A percentile compares a stretch with the other conserved stretches of the same genome.
Conservation (phyloP, 148 eudicot genomes). For the Pouteria glomerata region DNA sequence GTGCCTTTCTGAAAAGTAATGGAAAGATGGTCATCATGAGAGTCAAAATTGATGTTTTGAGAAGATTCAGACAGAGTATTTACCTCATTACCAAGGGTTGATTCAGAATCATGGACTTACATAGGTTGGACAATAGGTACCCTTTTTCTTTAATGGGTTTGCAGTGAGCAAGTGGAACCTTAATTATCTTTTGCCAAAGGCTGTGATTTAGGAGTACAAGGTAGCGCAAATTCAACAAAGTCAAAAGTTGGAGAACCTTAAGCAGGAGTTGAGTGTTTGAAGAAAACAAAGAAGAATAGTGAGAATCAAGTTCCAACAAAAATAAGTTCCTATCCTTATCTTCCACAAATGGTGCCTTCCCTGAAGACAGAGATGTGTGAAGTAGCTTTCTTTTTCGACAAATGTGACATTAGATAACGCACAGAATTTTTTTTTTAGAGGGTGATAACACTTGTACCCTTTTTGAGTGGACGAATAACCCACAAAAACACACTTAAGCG, state of each 20-base stretch:
- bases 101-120: not conserved
- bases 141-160: not conserved
- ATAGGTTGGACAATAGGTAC: not conserved
- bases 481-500: too few relatives aligned
- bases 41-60: too few relatives aligned
- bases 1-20: not conserved
- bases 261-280: too few relatives aligned
- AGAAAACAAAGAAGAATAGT: too few relatives aligned
- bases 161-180: not conserved
- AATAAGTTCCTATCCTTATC: not conserved
- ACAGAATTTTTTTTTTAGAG: not conserved
- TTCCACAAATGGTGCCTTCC: not conserved
- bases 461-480: too few relatives aligned
- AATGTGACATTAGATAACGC: not conserved
- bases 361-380: not conserved
- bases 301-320: slow-evolving; percentile 1
- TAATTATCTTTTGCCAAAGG: too few relatives aligned
- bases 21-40: not conserved
- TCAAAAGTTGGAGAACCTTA: too few relatives aligned
- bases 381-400: too few relatives aligned
- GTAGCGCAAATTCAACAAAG: too few relatives aligned
- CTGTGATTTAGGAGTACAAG: not conserved
- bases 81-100: too few relatives aligned
- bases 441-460: too few relatives aligned
- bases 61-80: too few relatives aligned